phyloP scores from a whole-genome alignment of 2,329 filamentous ascomycete species.

The Aspergillus flavus region DNA sequence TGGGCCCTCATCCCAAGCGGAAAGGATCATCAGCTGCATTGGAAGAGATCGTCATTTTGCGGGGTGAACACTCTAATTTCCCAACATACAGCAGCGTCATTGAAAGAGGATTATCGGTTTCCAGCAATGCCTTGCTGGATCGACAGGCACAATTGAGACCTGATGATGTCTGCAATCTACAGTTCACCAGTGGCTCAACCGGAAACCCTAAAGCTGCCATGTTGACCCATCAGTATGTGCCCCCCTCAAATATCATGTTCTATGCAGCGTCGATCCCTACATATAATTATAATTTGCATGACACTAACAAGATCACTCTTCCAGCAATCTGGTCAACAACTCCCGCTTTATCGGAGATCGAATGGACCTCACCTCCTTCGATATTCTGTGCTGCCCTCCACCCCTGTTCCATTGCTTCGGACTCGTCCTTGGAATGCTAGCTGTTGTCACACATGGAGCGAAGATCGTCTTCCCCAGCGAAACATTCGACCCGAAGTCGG shows the following conservation, averaged over 20 bases:
- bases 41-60: slow-evolving; percentile 62
- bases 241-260: neutral
- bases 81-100: slow-evolving; percentile 64
- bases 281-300: neutral
- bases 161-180: slow-evolving; percentile 71
- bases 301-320: slow-evolving; percentile 4
- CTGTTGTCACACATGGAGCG: slow-evolving; percentile 71
- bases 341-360: slow-evolving; percentile 72
- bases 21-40: slow-evolving; percentile 39
- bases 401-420: slow-evolving; percentile 88
- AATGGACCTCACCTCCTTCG: slow-evolving; percentile 67
- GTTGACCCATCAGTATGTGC: slow-evolving; percentile 66
- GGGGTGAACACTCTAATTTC: slow-evolving; percentile 58
- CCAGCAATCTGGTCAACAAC: slow-evolving; percentile 59
- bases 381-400: slow-evolving; percentile 77
- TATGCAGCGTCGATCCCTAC: neutral
- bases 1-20: slow-evolving; percentile 44
- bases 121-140: slow-evolving; percentile 54
- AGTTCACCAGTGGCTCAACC: slow-evolving; percentile 76
- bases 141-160: slow-evolving; percentile 61
- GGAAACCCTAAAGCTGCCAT: slow-evolving; percentile 74
- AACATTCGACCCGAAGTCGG: slow-evolving; percentile 69
- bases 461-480: slow-evolving; percentile 77
- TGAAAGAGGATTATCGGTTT: slow-evolving; percentile 52
- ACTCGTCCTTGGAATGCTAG: slow-evolving; percentile 73